Percentiles rank a stretch among this genome's conserved stretches.
Conservation (phyloP, 2,329 filamentous ascomycete species). For the Epichloe baconii region DNA sequence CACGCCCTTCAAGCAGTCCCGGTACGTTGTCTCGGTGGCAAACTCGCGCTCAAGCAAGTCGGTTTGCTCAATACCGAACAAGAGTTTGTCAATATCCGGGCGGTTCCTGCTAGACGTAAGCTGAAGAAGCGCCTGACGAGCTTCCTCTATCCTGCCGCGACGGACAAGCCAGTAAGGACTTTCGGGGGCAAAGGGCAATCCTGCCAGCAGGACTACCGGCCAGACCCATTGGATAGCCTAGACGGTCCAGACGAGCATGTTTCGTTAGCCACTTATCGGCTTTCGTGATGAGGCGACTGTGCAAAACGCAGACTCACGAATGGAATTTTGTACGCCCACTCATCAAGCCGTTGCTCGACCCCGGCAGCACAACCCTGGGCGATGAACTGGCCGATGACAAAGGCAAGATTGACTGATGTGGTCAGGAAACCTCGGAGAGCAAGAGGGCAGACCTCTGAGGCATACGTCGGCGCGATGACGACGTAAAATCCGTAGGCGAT, state of each 20-base stretch:
- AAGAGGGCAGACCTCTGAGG: constrained; percentile 47
- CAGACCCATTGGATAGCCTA: constrained; percentile 38
- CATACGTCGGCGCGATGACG: constrained; percentile 45
- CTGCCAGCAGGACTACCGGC: constrained; percentile 30
- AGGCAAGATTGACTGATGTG: constrained; percentile 48
- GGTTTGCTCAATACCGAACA: constrained; percentile 45
- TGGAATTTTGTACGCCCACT: constrained; percentile 31
- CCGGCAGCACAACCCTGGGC: constrained; percentile 34
- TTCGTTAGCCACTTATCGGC: not conserved
- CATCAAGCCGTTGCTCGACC: constrained; percentile 23
- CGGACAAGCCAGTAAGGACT: constrained; percentile 38
- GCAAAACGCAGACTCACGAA: constrained; percentile 9
- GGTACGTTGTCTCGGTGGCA: constrained; percentile 34
- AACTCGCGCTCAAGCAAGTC: constrained; percentile 41
- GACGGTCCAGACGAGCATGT: not conserved
- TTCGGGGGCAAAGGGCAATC: constrained; percentile 32
- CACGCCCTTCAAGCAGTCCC: constrained; percentile 35
- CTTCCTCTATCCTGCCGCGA: constrained; percentile 26
- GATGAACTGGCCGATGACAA: constrained; percentile 48
- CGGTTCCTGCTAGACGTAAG: constrained; percentile 26
- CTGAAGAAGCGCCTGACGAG: constrained; percentile 24
- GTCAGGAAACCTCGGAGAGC: constrained; percentile 44
- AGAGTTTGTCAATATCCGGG: constrained; percentile 22
- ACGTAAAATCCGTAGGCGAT: constrained; percentile 49
- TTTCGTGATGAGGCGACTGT: not conserved